Percentiles rank a stretch among this genome's conserved stretches.
Conservation (phyloP, 768 basidiomycete genomes). For the Psilocybe cubensis region DNA sequence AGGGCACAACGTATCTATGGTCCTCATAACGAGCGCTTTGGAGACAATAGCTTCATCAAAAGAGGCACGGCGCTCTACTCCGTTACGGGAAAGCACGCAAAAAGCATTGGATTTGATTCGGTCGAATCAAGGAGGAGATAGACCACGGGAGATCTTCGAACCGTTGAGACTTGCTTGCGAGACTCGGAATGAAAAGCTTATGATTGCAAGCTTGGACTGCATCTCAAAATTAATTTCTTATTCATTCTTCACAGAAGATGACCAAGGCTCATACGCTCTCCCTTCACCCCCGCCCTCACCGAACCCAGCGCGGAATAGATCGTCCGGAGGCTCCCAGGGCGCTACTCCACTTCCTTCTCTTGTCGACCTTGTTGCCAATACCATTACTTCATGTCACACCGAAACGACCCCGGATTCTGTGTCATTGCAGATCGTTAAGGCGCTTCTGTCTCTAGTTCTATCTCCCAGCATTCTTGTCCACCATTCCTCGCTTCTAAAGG, state of each 20-base stretch:
- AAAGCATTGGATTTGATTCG: slow-evolving; percentile 83
- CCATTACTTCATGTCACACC: slow-evolving; percentile 89
- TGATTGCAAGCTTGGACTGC: slow-evolving; percentile 96
- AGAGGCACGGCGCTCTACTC: slow-evolving; percentile 81
- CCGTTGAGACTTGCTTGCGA: slow-evolving; percentile 97
- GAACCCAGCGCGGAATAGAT: slow-evolving; percentile 41
- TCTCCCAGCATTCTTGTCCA: slow-evolving; percentile 89
- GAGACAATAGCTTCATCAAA: slow-evolving; percentile 87
- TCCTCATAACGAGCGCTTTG: slow-evolving; percentile 82
- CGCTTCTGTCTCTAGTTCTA: slow-evolving; percentile 85
- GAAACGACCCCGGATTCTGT: slow-evolving; percentile 90
- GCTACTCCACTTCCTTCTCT: slow-evolving; percentile 69
- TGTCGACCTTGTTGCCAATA: slow-evolving; percentile 92
- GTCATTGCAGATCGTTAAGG: slow-evolving; percentile 96
- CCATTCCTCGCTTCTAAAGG: slow-evolving; percentile 94
- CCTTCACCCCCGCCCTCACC: slow-evolving; percentile 84
- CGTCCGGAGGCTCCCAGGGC: slow-evolving; percentile 48
- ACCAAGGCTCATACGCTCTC: slow-evolving; percentile 42
- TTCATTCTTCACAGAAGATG: slow-evolving; percentile 88
- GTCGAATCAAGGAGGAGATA: slow-evolving; percentile 72
- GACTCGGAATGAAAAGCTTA: slow-evolving; percentile 89
- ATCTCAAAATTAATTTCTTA: slow-evolving; percentile 97
- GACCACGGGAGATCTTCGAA: slow-evolving; percentile 89
- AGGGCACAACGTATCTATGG: slow-evolving; percentile 76
- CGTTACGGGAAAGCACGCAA: slow-evolving; percentile 84